Evolutionary conservation across 176 grass and related monocot species (phyloP).

Genomic region (Hsuehochloa calcarea): DNA sequence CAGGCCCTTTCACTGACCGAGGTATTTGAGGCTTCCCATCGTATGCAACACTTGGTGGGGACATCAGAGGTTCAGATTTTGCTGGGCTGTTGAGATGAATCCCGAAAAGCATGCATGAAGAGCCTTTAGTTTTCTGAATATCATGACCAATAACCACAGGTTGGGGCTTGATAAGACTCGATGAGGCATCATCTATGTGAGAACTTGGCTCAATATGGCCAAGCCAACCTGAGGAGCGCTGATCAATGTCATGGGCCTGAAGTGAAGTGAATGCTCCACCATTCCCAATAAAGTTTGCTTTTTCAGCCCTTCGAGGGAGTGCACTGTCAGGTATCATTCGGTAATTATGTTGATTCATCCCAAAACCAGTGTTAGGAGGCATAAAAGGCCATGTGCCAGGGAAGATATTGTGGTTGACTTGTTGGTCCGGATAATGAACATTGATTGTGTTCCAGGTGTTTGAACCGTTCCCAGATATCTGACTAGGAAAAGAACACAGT

Average conservation of each 20-base stretch:
- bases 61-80: conserved; percentile 35
- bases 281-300: conserved; percentile 32
- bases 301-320: conserved; percentile 28
- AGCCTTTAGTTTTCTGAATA: conserved; percentile 43
- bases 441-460: conserved; percentile 30
- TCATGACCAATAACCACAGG: conserved; percentile 43
- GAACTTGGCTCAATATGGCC: conserved; percentile 32
- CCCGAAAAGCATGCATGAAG: conserved; percentile 57
- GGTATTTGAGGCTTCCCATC: conserved; percentile 13
- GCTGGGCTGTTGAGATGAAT: conserved; percentile 34
- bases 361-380: conserved; percentile 35
- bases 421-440: conserved; percentile 34
- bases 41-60: conserved; percentile 37
- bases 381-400: conserved; percentile 47
- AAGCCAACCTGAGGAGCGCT: conserved; percentile 37
- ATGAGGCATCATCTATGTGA: conserved; percentile 17
- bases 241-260: conserved; percentile 33
- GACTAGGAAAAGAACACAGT: conserved; percentile 33
- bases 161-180: conserved; percentile 29
- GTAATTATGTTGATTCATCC: conserved; percentile 14
- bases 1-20: conserved; percentile 1
- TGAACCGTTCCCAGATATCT: conserved; percentile 32
- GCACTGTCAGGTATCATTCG: background rate
- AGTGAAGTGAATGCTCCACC: conserved; percentile 34
- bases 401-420: conserved; percentile 33